Evolutionary conservation across 352 stramenopile species (phyloP), one percentile per base, ranked within the genome.

Genomic region (Pythium monospermum): DNA sequence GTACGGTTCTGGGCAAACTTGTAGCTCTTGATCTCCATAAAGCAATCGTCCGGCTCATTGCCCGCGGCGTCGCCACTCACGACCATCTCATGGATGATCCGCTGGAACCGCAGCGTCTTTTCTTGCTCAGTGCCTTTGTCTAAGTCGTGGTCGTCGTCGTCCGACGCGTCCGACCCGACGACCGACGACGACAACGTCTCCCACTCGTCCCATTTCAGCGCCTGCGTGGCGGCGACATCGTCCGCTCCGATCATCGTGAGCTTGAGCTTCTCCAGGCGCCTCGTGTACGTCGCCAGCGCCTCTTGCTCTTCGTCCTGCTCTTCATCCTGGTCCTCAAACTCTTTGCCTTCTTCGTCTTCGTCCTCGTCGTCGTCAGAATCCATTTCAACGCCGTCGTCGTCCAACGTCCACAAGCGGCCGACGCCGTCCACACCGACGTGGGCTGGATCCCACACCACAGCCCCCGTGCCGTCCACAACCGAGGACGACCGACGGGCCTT

Each of bases 21-120:
- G 64, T 89, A 96, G 50, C 84, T 91, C 75, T 96, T 96, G 63
- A 96, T 96, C 68, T 96, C 87, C 69, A 96, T 86, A 55, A 96
- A 89, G 52, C 96, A 66, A 66, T 96, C 93, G 47, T 96, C 85
- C 39, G 95, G 76, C 37, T 78, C 77, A 67, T 94, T 77, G 19
- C 76, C 78, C 3, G 75, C 80, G 2, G 67, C 63, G 51, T 94
- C 83, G 21, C 83, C 83, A 15, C 69, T 86, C 54, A 73, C 77
- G 26, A 94, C 81, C 54, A 87, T 91, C 45, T 94, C 83, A 41
- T 76, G 79, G 43, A 94, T 79, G 57, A 91, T 84, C 56, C 81
- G 73, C 21, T 78, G 60, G 54, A 94, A 94, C 23, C 76, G 72
- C 23, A 74, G 58, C 38, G 82, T n/a, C 33, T 49, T 53, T 3